Base-by-base conservation (phyloP, 2,329 filamentous ascomycete species). In the Nemania bipapillata region DNA sequence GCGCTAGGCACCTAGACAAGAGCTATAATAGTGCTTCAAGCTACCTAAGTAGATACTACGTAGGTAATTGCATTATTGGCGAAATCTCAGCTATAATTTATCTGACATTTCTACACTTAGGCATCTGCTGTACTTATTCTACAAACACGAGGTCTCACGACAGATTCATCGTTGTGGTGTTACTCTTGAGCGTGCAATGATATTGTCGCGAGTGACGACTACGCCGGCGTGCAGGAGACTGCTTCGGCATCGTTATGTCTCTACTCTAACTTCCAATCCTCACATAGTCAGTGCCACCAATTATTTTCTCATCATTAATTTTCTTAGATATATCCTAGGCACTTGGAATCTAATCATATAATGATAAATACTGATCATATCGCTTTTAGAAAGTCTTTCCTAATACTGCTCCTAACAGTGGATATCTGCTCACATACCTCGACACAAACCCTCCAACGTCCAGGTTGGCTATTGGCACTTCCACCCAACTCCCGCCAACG, bases 361-460 rank as follows among this genome's bases (percentile, higher is more conserved):
- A 66, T 70, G 7, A 49, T 54, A 20, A 60, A 64, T 7, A 68
- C 55, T 42, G 30, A 11, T 45, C 28, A 22, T 20, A 8, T 35
- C 49, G 22, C 12, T 65, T 30, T 5, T 63, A 91, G 89, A 89
- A 89, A 84, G 84, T 87, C 63, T 87, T 89, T 73, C 83, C 84
- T 28, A 80, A 85, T 68, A 80, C 83, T 1, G 74, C 81, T 7
- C 76, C 82, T 1, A 81, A 83, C 0, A 80, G 82, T 45, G 80
- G 80, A 1, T 83, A 89, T 75, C 80, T 89, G 35, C 84, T 92
- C 32, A 87, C 86, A 49, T 86, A 88, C 70, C 86, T 91, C 66
- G 83, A 87, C 42, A 86, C 84, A 45, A 79, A 83, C 15, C 88
- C 89, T 1, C 89, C 89, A 0, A 85, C 81, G 3, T 76, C 81